Evolutionary conservation across 208 protist species (phyloP).

Genomic region (Wallacemonas sp.): DNA sequence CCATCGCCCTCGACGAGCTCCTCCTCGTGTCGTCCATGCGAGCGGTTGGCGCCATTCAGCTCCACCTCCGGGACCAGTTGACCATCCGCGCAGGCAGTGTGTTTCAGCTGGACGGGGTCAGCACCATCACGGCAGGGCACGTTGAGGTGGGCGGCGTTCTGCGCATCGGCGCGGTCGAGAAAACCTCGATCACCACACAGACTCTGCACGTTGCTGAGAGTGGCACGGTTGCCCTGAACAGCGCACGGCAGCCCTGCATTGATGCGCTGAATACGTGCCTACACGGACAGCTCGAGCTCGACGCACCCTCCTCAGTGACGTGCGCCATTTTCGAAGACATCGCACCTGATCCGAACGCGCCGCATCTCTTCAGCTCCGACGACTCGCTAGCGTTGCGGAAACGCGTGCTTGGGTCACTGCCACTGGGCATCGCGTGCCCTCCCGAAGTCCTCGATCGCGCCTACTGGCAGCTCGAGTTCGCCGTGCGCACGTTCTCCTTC

Average conservation of each 20-base stretch:
- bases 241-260: background rate
- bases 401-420: slow-evolving; percentile 22
- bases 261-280: background rate
- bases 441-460: slow-evolving; percentile 37
- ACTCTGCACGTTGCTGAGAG: background rate
- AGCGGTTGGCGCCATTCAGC: slow-evolving; percentile 13
- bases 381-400: slow-evolving; percentile 16
- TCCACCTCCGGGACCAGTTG: slow-evolving; percentile 8
- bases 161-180: background rate
- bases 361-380: slow-evolving; percentile 5
- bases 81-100: slow-evolving; percentile 8
- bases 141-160: background rate
- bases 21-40: slow-evolving; percentile 27
- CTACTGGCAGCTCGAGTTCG: slow-evolving; percentile 25
- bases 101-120: slow-evolving; percentile 27
- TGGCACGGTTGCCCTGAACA: slow-evolving; percentile 3
- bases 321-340: slow-evolving; percentile 5
- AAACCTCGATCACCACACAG: background rate
- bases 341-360: background rate
- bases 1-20: slow-evolving; percentile 41
- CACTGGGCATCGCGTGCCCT: slow-evolving; percentile 37
- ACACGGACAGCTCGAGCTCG: background rate
- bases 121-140: slow-evolving; percentile 12
- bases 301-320: background rate
- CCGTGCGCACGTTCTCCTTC: slow-evolving; percentile 16